Evolutionary conservation across 345 rosid species (phyloP).

Genomic region (Durio zibethinus): DNA sequence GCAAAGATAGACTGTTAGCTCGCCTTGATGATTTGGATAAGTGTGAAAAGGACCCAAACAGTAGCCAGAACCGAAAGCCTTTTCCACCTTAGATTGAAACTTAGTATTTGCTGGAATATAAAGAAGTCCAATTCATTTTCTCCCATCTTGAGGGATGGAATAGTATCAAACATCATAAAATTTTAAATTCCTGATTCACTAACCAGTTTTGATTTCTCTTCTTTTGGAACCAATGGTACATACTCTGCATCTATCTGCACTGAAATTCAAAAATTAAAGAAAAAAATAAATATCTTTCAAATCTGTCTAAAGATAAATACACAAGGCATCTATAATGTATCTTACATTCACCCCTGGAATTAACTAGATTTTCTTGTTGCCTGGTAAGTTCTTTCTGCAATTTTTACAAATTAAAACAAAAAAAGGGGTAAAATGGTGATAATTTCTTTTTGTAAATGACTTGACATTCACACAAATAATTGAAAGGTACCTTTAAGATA

Average conservation of each 20-base stretch:
- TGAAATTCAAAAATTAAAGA: slow-evolving; percentile 23
- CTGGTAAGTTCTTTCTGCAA: slow-evolving; percentile 65
- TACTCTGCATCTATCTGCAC: slow-evolving; percentile 72
- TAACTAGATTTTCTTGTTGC: slow-evolving; percentile 39
- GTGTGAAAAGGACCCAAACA: slow-evolving; percentile 69
- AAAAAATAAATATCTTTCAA: background rate
- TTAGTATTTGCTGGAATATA: slow-evolving; percentile 51
- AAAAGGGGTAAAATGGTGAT: background rate
- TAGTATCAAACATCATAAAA: background rate
- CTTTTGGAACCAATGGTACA: slow-evolving; percentile 64
- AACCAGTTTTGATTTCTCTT: slow-evolving; percentile 69
- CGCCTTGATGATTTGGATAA: slow-evolving; percentile 74
- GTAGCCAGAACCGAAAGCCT: slow-evolving; percentile 39
- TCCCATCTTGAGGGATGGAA: background rate
- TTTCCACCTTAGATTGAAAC: slow-evolving; percentile 75
- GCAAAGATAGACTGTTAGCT: slow-evolving; percentile 1
- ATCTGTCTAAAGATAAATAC: background rate
- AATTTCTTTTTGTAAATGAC: background rate
- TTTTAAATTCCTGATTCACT: slow-evolving; percentile 4
- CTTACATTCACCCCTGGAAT: slow-evolving; percentile 86
- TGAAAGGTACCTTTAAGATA: slow-evolving; percentile 49
- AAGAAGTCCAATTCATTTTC: background rate
- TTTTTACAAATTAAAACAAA: background rate
- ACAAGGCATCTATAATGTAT: background rate
- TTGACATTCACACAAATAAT: background rate